Base-by-base conservation (phyloP, 2,329 filamentous ascomycete species). In the Blastomyces percursus region DNA sequence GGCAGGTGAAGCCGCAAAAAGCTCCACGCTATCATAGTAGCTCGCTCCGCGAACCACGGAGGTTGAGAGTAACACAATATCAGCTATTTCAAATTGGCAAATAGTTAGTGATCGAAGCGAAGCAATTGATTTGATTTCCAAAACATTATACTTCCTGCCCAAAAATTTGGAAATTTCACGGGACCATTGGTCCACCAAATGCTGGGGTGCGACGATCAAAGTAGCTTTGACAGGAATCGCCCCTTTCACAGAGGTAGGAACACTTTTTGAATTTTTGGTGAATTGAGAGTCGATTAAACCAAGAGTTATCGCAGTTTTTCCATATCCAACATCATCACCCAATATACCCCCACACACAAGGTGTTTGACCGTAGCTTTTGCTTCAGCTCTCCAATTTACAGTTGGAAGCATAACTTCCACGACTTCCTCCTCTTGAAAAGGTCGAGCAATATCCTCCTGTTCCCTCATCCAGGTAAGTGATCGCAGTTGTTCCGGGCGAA, bases 291-390 rank as follows among this genome's bases (percentile, higher is more conserved):
- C 76, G 38, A 87, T 79, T 9, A 88, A 71, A 0, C 78, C 84
- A 14, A 88, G 75, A 1, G 80, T 80, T 0, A 82, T 80, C 1
- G 84, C 80, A 0, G 86, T 89, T 68, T 89, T 89, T 0, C 86
- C 86, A 68, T 86, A 88, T 0, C 84, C 85, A 42, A 87, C 84
- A 54, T 83, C 78, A 67, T 87, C 84, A 1, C 85, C 85, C 42
- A 87, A 75, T 21, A 88, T 77, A 5, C 86, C 86, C 14, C 86
- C 86, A 21, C 78, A 79, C 50, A 86, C 65, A 12, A 64, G 61
- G 44, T 69, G 71, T 65, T 40, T 64, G 44, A 60, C 76, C 58
- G n/a, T 71, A 30, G 44, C 75, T 70, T 63, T 78, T 67, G n/a
- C 84, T 69, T 87, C 85, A 1, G 79, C 78, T 63, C 82, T 79